Base-by-base conservation (phyloP, 768 basidiomycete species). In the Galerina sulciceps region DNA sequence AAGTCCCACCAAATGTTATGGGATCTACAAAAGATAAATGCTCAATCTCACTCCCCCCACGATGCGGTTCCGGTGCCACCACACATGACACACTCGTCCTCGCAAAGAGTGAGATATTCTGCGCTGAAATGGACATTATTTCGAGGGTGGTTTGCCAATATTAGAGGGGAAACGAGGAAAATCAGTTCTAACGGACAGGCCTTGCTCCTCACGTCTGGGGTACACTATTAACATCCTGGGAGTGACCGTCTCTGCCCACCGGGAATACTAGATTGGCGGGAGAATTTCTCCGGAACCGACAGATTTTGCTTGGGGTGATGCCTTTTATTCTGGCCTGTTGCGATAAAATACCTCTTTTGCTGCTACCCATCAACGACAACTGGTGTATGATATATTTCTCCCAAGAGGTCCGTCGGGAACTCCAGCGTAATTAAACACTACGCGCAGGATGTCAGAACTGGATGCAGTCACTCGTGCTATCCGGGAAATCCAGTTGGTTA, bases 101-200 rank as follows among this genome's bases (percentile, higher is more conserved):
- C 43, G 15, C 34, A 34, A 17, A 51, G 57, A 59, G 53, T 59
- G 61, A 48, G 57, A 62, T 38, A 47, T 58, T 58, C 22, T 55
- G 23, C 41, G 35, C 50, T 23, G 38, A 57, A 53, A 38, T 26
- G 44, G 56, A 44, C 18, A 50, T 53, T 17, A 52, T 18, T 15
- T 38, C 59, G 57, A 53, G 13, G 6, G 17, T 31, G 18, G 20
- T 10, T 14, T 40, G 10, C 48, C 18, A 43, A 17, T 43, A 43
- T 26, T 42, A 46, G 47, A 41, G 56, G 22, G n/a, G n/a, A n/a
- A 48, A 56, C 35, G 20, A 18, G 31, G 45, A 36, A 40, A 58
- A 51, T 31, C 23, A 37, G 15, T 23, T 46, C 17, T 40, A 37
- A 47, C 17, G 9, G 44, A 20, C 17, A 26, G 26, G 34, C 17